These are phyloP conservation scores for Globisporangium yorkense DNA, from an alignment of 352 stramenopile species.

Conservation along the genomic window DNA sequence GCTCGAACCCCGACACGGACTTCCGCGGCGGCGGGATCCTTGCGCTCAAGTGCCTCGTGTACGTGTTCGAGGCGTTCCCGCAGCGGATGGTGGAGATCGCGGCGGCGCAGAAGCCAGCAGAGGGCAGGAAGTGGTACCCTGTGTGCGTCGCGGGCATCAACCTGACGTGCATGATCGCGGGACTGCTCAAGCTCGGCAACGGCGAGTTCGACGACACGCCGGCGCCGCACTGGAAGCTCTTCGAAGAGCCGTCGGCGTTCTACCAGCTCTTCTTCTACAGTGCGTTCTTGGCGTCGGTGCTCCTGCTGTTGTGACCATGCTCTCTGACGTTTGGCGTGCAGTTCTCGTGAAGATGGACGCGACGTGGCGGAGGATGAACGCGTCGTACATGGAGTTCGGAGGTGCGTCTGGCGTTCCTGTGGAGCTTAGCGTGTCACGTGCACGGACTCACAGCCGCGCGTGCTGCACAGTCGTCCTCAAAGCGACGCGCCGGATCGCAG, in stretches of 20 bases:
- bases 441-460: slow-evolving; percentile 2
- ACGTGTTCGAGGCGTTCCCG: slow-evolving; percentile 70
- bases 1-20: slow-evolving; percentile 71
- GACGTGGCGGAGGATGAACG: slow-evolving; percentile 73
- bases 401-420: slow-evolving; percentile 21
- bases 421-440: neutral
- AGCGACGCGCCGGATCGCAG: slow-evolving; percentile 49
- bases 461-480: slow-evolving; percentile 65
- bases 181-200: slow-evolving; percentile 59
- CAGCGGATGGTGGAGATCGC: slow-evolving; percentile 65
- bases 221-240: slow-evolving; percentile 59
- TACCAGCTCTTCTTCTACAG: slow-evolving; percentile 72
- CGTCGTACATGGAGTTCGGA: slow-evolving; percentile 84
- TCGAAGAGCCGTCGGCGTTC: slow-evolving; percentile 81
- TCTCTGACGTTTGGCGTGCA: slow-evolving; percentile 7
- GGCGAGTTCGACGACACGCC: slow-evolving; percentile 37
- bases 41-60: slow-evolving; percentile 82
- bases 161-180: slow-evolving; percentile 73
- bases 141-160: slow-evolving; percentile 83
- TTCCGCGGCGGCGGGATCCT: slow-evolving; percentile 76
- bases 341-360: slow-evolving; percentile 83
- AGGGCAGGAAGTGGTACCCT: slow-evolving; percentile 67
- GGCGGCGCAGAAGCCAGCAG: slow-evolving; percentile 33
- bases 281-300: slow-evolving; percentile 4
- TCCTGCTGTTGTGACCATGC: neutral